Percentiles rank a stretch among this genome's conserved stretches.
These are phyloP conservation scores for Oidiodendron maius DNA, from an alignment of 495 filamentous ascomycete species.

Conservation along the genomic window DNA sequence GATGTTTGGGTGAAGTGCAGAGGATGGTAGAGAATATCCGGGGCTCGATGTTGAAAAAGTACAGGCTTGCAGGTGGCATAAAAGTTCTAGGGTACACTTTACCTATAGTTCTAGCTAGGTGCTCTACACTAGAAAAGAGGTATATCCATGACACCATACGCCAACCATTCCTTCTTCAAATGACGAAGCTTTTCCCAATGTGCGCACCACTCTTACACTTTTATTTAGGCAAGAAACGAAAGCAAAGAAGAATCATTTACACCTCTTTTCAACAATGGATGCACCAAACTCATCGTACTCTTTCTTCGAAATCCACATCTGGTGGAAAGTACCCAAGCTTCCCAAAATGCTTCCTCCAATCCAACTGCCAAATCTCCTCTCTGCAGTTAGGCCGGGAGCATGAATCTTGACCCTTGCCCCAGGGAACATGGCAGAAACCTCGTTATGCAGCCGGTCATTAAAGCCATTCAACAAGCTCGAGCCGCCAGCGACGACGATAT, in stretches of 20 bases:
- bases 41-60: background rate
- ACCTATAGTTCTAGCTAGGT: no score
- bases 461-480: conserved; percentile 81
- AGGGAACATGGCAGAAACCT: conserved; percentile 73
- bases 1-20: conserved; percentile 66
- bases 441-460: conserved; percentile 79
- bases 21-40: no score
- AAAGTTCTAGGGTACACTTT: no score
- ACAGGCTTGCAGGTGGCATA: no score
- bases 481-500: conserved; percentile 90
- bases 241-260: conserved; percentile 45
- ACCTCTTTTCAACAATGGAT: conserved; percentile 70
- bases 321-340: conserved; percentile 97
- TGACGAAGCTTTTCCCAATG: background rate
- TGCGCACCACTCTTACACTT: background rate
- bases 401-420: conserved; percentile 77
- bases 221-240: background rate
- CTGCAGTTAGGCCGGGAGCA: conserved; percentile 75
- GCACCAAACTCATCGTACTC: conserved; percentile 76
- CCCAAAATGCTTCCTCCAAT: conserved; percentile 94
- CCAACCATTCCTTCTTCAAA: background rate
- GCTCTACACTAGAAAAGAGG: background rate
- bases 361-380: conserved; percentile 89
- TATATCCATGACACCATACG: conserved; percentile 11
- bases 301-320: conserved; percentile 92